Evolutionary conservation across 352 stramenopile species (phyloP), one percentile per base, ranked within the genome.

Genomic region (Saprolegnia parasitica): DNA sequence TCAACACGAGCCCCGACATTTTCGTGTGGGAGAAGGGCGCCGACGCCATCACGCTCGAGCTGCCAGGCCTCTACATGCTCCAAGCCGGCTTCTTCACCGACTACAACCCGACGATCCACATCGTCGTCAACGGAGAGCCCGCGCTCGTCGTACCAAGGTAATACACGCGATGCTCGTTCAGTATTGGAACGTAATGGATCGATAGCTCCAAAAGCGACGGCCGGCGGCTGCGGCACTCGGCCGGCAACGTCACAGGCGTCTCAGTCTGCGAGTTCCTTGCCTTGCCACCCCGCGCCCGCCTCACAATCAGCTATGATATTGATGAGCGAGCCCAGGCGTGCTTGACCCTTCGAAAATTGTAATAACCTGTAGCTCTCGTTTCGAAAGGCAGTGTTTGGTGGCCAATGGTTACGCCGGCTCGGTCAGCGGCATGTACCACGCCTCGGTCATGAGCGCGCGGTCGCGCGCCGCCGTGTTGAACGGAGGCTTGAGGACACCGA

Each of bases 311-410:
- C 47, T 92, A 90, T 73, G 76, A 89, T 46, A 78, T 87, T 45
- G 77, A 90, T 39, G 82, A 90, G 60, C 73, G 77, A n/a, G 82
- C 81, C 0, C 84, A 92, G 57, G 84, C 79, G 0, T 89, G 90
- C 63, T 62, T 92, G 65, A 89, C 88, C 45, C 50, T 92, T 5
- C 81, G 84, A 39, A 92, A 92, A 65, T 62, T 92, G 15, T 91
- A 52, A 56, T 49, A n/a, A n/a, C 3, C 42, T 15, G 42, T 8
- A n/a, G 3, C 42, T 49, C 42, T 49, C 3, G 1, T 49, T 2
- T 49, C 18, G 13, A 49, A 49, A n/a, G 42, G 42, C 42, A 49
- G 42, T n/a, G 42, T n/a, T n/a, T n/a, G n/a, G n/a, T n/a, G n/a
- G n/a, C n/a, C 42, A 4, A 15, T 15, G 18, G 1, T 49, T 49